Evolutionary conservation across 1,284 basidiomycete species (phyloP), one percentile per base, ranked within the genome.

Genomic region (Golubevia pallescens): DNA sequence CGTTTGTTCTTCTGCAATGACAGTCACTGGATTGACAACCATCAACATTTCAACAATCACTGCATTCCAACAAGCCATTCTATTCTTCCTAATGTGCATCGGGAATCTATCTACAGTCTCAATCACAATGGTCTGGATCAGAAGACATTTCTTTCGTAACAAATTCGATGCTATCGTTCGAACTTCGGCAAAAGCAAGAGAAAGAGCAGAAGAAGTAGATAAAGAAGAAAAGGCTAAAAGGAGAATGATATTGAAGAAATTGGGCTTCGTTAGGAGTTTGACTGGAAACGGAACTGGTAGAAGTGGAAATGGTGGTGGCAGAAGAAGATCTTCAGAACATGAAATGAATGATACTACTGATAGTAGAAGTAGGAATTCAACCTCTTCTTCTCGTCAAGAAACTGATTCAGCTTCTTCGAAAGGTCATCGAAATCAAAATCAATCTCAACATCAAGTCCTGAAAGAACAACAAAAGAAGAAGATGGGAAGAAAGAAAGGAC

Each of bases 41-140:
- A 64, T 84, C 70, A 75, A 78, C 57, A 63, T 85, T 58, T 76
- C 77, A 56, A 74, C 73, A 24, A 60, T 74, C 19, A 84, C 78
- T 14, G 61, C 64, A 28, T 79, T 75, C 34, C 84, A 86, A 69
- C 84, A 85, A 63, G 78, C 77, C 42, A 77, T 86, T 56, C 69
- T 84, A 21, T 84, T 81, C 67, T 63, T 85, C 63, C 71, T 84
- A 53, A 84, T 85, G 77, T 73, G 73, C 62, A 65, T 80, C 21
- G 84, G 84, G 55, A 85, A 84, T 69, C 73, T 84, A 53, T 73
- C 75, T 23, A 73, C 82, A 34, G 78, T 85, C 58, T 81, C 77
- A 55, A 68, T 80, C 54, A 74, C 77, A 19, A 86, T 85, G 77
- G 77, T 86, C 54, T 77, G 71, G 62, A 74, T 85, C 34, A 77